Evolutionary conservation across 306 rosid species (phyloP).

Genomic region (Canavalia gladiata): DNA sequence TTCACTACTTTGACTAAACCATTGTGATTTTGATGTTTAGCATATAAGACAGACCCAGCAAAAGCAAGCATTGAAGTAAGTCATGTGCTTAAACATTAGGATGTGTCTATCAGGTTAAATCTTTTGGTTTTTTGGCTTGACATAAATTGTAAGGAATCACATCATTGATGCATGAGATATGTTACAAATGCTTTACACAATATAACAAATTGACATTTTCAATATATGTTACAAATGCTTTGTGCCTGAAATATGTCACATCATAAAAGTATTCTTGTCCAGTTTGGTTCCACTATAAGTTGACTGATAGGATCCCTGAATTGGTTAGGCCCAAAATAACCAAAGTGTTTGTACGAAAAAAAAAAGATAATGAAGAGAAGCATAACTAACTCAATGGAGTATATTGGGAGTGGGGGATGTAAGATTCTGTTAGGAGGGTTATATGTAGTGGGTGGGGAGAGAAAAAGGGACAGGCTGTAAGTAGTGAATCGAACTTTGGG

Average conservation of each 20-base stretch:
- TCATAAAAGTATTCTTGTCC: not conserved
- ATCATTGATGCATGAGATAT: constrained; percentile 14
- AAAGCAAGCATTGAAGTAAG: constrained; percentile 29
- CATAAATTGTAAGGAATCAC: constrained; percentile 39
- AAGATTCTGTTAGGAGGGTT: too few species aligned
- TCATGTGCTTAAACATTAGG: not conserved
- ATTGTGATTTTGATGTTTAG: not conserved
- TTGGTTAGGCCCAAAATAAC: too few species aligned
- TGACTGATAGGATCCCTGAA: too few species aligned
- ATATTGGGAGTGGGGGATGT: too few species aligned
- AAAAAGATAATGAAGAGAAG: too few species aligned
- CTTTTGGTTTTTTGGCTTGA: not conserved
- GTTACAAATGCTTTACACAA: not conserved
- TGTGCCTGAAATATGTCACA: not conserved
- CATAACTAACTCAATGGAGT: too few species aligned
- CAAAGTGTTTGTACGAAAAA: too few species aligned
- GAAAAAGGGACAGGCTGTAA: too few species aligned
- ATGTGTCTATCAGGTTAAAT: not conserved
- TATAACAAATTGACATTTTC: constrained; percentile 8
- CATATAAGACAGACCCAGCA: not conserved
- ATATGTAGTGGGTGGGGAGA: too few species aligned
- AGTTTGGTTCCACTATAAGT: not conserved
- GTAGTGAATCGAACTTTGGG: too few species aligned
- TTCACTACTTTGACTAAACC: too few species aligned
- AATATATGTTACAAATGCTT: not conserved